These are phyloP conservation scores for Schizochytrium sp. DNA, from an alignment of 108 stramenopile species.

Conservation along the genomic window DNA sequence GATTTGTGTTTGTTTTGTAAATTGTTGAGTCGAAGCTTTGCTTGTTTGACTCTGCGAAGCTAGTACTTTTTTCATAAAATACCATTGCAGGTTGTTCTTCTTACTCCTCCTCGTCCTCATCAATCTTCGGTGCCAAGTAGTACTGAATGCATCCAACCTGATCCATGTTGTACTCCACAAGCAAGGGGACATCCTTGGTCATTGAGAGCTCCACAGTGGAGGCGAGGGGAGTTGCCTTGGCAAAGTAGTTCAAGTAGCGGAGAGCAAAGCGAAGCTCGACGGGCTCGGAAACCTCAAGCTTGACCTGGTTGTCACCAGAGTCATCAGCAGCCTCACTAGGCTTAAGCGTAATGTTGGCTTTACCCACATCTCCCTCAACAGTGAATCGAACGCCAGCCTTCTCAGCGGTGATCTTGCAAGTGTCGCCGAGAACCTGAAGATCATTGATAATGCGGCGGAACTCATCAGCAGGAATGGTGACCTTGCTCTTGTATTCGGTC, in stretches of 20 bases:
- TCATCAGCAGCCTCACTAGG: slow-evolving; percentile 84
- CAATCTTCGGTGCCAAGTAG: slow-evolving; percentile 99
- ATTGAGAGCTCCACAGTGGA: slow-evolving; percentile 88
- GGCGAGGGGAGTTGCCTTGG: slow-evolving; percentile 94
- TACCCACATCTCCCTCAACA: slow-evolving; percentile 92
- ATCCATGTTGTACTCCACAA: slow-evolving; percentile 95
- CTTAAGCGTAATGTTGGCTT: slow-evolving; percentile 91
- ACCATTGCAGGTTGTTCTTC: neutral
- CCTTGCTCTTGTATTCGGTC: slow-evolving; percentile 96
- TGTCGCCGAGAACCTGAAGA: slow-evolving; percentile 88
- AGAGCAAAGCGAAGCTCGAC: slow-evolving; percentile 97
- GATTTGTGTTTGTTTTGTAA: too few species aligned
- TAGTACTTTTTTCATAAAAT: too few species aligned
- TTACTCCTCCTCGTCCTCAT: slow-evolving; percentile 83
- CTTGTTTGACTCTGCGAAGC: too few species aligned
- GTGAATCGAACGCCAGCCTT: slow-evolving; percentile 96
- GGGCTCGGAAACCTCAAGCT: slow-evolving; percentile 96
- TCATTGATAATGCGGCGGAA: slow-evolving; percentile 98
- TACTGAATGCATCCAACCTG: slow-evolving; percentile 88
- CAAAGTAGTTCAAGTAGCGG: slow-evolving; percentile 96
- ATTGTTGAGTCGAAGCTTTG: too few species aligned
- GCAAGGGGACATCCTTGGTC: slow-evolving; percentile 95
- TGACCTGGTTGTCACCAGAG: slow-evolving; percentile 87
- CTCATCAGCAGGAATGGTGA: slow-evolving; percentile 93
- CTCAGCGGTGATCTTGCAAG: slow-evolving; percentile 83